These are phyloP conservation scores for Skeletonema marinoi DNA, from an alignment of 108 stramenopile species.

Conservation along the genomic window DNA sequence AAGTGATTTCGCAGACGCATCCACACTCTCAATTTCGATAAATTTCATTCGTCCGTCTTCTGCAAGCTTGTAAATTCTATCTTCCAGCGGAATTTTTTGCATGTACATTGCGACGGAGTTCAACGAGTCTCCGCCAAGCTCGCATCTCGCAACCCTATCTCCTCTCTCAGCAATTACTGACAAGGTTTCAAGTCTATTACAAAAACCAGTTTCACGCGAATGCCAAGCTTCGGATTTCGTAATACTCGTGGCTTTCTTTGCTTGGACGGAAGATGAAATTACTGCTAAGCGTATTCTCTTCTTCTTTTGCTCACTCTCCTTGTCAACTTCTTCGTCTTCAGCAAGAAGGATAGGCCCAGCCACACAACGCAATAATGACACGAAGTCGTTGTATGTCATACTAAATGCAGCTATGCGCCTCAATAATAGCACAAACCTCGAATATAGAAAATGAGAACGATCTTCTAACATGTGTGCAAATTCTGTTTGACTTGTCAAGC, in stretches of 20 bases:
- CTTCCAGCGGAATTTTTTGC: constrained; percentile 78
- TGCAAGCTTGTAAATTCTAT: constrained; percentile 75
- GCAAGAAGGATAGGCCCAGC: constrained; percentile 74
- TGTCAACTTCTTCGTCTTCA: constrained; percentile 39
- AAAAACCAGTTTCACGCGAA: constrained; percentile 66
- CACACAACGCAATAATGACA: constrained; percentile 71
- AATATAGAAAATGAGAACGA: constrained; percentile 68
- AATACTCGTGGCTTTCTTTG: constrained; percentile 30
- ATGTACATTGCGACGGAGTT: constrained; percentile 78
- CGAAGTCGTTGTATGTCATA: constrained; percentile 89
- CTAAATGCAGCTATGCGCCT: constrained; percentile 77
- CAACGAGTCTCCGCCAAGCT: constrained; percentile 78
- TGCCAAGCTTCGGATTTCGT: constrained; percentile 58
- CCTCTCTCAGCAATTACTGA: constrained; percentile 77
- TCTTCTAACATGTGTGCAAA: constrained; percentile 79
- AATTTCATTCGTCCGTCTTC: constrained; percentile 77
- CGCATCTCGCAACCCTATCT: constrained; percentile 69
- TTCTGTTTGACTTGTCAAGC: constrained; percentile 71
- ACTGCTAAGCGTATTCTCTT: constrained; percentile 72
- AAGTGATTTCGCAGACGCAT: constrained; percentile 58
- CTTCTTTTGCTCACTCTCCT: constrained; percentile 20
- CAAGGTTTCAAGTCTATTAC: constrained; percentile 69
- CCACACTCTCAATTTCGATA: constrained; percentile 75
- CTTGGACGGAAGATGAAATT: constrained; percentile 67
- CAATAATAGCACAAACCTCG: constrained; percentile 70